Evolutionary conservation across 768 basidiomycete species (phyloP), one percentile per base, ranked within the genome.

Genomic region (Boletus edulis): DNA sequence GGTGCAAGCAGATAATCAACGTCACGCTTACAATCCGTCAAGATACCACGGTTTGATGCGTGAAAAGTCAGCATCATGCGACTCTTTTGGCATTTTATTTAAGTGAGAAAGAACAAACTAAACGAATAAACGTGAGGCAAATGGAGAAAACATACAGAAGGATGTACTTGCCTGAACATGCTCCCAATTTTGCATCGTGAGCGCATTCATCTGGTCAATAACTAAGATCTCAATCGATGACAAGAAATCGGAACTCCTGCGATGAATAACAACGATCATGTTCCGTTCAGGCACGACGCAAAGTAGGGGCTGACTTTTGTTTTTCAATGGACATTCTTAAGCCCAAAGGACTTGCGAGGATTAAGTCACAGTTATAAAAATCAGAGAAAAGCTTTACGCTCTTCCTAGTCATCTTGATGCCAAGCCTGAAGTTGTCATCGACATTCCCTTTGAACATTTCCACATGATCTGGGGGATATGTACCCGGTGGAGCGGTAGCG

Each of bases 151-250:
- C 5, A 39, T 1, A 15, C 7, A 8, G 51, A 48, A 49, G 29
- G 9, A 4, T 5, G 14, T 17, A 64, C 77, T 35, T 66, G 92
- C 95, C 79, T 97, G 91, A 18, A 95, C 81, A 65, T 98, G 97
- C 38, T 98, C 94, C 97, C 97, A 99, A 64, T 99, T 99, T 74
- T 98, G 97, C 97, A 98, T 98, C 4, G 84, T 81, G 62, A 98
- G 80, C 4, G 88, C 88, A 69, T 98, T 94, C 77, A 92, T 78
- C 65, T 97, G 94, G 69, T 98, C 97, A 15, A 92, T 78, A n/a
- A 98, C 73, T 20, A 94, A 73, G 6, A 98, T 72, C 67, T 99
- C 97, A 52, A 99, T 89, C 3, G 94, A 96, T 12, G 91, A 91
- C 49, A 99, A 76, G 68, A 96, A 94, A 72, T 99, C 97, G 12